These are phyloP conservation scores for Raphanus sativus DNA, from an alignment of 345 rosid genomes.

Conservation along the genomic window DNA sequence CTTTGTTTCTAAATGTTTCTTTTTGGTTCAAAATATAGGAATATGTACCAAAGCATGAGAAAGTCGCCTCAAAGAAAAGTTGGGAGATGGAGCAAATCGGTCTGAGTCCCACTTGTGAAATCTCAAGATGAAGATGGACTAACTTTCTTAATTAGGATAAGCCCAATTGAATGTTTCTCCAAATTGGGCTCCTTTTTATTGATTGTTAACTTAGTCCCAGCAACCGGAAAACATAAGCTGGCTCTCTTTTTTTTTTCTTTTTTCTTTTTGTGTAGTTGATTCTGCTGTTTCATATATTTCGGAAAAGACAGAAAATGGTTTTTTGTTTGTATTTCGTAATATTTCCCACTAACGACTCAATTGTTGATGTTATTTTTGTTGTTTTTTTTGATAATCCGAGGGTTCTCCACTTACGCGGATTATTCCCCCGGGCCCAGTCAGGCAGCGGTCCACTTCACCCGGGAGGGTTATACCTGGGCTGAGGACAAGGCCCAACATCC, in stretches of 20 bases:
- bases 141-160: conserved; percentile 20
- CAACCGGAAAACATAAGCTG: conserved; percentile 2
- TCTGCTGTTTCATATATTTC: conserved; percentile 16
- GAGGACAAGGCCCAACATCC: too few species aligned
- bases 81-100: conserved; percentile 73
- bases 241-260: conserved; percentile 3
- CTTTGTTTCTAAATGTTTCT: neutral
- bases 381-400: too few species aligned
- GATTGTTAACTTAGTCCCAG: conserved; percentile 18
- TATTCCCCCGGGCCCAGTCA: too few species aligned
- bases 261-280: conserved; percentile 23
- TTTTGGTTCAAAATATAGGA: conserved; percentile 45
- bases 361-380: neutral
- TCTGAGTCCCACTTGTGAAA: conserved; percentile 46
- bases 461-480: too few species aligned
- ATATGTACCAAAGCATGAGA: conserved; percentile 70
- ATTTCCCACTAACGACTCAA: neutral
- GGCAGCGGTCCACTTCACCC: too few species aligned
- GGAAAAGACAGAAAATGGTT: neutral
- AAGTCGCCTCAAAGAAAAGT: conserved; percentile 66
- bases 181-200: conserved; percentile 31
- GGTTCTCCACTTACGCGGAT: too few species aligned
- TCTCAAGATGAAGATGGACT: conserved; percentile 50
- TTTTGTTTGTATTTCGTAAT: conserved; percentile 20
- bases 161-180: conserved; percentile 18